A percentile compares a stretch with the other conserved stretches of the same genome.
Evolutionary conservation across 176 grass and related monocot genomes (phyloP).

Genomic region (Panicum miliaceum): DNA sequence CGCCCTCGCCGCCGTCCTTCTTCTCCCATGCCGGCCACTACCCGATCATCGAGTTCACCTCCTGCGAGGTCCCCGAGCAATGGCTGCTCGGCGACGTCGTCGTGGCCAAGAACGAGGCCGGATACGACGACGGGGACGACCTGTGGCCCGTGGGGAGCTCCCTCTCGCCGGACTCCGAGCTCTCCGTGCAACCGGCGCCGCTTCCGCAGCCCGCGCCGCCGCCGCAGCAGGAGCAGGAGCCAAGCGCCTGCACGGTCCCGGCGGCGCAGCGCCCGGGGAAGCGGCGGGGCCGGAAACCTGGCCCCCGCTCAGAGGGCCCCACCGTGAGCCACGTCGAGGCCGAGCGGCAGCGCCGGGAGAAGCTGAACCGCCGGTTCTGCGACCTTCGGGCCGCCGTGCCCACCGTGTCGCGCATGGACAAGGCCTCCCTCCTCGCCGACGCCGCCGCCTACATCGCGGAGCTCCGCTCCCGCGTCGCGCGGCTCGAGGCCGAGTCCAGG

Average conservation of each 20-base stretch:
- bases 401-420: slow-evolving; percentile 87
- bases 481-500: slow-evolving; percentile 53
- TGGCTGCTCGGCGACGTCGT: slow-evolving; percentile 47
- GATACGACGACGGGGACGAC: background rate
- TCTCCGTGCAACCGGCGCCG: background rate
- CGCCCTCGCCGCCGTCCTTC: slow-evolving; percentile 33
- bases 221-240: background rate
- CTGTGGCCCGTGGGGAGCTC: slow-evolving; percentile 26
- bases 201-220: background rate
- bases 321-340: slow-evolving; percentile 73
- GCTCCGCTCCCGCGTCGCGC: slow-evolving; percentile 49
- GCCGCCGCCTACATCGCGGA: slow-evolving; percentile 75
- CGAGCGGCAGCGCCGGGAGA: slow-evolving; percentile 79
- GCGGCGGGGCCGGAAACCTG: slow-evolving; percentile 49
- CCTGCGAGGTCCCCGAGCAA: slow-evolving; percentile 58
- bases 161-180: slow-evolving; percentile 47
- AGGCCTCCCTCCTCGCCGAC: slow-evolving; percentile 84
- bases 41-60: slow-evolving; percentile 48
- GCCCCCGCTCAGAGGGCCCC: slow-evolving; percentile 30
- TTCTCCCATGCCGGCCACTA: slow-evolving; percentile 37
- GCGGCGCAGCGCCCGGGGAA: slow-evolving; percentile 33
- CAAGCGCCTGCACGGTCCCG: background rate
- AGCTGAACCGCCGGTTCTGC: slow-evolving; percentile 79
- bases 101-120: slow-evolving; percentile 36
- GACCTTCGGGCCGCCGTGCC: slow-evolving; percentile 76